phyloP scores from a whole-genome alignment of 495 filamentous ascomycete genomes.

The Chaetomium cochliodes region DNA sequence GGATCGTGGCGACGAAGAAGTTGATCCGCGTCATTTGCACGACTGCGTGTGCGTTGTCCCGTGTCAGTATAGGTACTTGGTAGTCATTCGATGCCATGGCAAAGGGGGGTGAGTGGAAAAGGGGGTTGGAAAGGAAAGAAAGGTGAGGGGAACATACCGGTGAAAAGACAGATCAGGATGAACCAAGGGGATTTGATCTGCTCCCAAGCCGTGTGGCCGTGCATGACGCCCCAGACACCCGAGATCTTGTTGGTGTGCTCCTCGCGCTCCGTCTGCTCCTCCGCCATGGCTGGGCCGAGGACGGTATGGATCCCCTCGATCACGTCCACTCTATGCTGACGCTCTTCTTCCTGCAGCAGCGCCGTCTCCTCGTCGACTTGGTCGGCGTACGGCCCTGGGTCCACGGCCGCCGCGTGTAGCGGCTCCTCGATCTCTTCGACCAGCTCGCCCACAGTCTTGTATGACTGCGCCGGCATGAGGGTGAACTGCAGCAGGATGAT shows the following conservation, averaged over 20 bases:
- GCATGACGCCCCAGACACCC: conserved; percentile 88
- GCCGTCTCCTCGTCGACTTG: conserved; percentile 60
- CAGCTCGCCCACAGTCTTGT: conserved; percentile 85
- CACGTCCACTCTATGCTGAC: conserved; percentile 63
- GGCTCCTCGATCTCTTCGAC: conserved; percentile 65
- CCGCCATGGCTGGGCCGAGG: conserved; percentile 60
- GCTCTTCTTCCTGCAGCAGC: conserved; percentile 60
- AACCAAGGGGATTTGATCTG: conserved; percentile 90
- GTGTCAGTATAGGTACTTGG: too few relatives aligned
- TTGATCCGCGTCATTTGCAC: conserved; percentile 95
- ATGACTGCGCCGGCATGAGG: conserved; percentile 75
- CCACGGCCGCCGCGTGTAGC: conserved; percentile 1
- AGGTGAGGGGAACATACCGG: conserved; percentile 36
- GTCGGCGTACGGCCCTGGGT: conserved; percentile 53
- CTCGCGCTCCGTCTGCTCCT: conserved; percentile 52
- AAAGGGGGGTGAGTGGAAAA: background rate
- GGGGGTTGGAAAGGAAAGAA: background rate
- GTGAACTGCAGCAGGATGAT: conserved; percentile 69
- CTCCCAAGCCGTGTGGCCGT: conserved; percentile 64
- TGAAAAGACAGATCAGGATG: conserved; percentile 80
- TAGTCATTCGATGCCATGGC: too few relatives aligned
- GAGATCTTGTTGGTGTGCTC: conserved; percentile 60
- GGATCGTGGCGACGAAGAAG: conserved; percentile 93
- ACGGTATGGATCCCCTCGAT: conserved; percentile 72
- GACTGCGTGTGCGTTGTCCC: conserved; percentile 38